These are phyloP conservation scores for Phlebiopsis flavidoalba DNA, from an alignment of 768 basidiomycete genomes.

Conservation along the genomic window DNA sequence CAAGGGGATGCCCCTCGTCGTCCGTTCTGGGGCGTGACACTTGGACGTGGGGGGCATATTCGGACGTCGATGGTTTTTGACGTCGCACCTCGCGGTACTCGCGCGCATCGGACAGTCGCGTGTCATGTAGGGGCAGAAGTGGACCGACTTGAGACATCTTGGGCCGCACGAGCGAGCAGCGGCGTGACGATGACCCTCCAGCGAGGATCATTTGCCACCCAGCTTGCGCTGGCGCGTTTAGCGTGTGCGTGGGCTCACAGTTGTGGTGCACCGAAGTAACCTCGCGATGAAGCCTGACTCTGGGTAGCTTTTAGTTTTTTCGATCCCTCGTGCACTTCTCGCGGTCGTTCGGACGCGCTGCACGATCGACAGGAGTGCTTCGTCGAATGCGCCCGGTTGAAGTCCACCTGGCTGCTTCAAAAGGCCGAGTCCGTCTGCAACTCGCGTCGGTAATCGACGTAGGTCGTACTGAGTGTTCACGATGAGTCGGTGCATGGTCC, in stretches of 20 bases:
- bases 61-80: conserved; percentile 80
- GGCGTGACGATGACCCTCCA: conserved; percentile 98
- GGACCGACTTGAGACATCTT: conserved; percentile 98
- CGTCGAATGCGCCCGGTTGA: conserved; percentile 86
- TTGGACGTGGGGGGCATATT: conserved; percentile 81
- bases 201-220: conserved; percentile 94
- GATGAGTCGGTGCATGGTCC: conserved; percentile 82
- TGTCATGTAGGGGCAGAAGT: conserved; percentile 93
- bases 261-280: conserved; percentile 96
- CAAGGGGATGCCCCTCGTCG: conserved; percentile 79
- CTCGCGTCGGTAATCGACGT: conserved; percentile 85
- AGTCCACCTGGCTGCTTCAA: conserved; percentile 85
- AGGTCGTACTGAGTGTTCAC: conserved; percentile 96
- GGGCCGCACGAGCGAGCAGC: conserved; percentile 95
- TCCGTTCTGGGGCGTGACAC: conserved; percentile 88
- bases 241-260: conserved; percentile 94
- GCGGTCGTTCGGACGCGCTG: conserved; percentile 66
- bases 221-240: conserved; percentile 85
- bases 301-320: conserved; percentile 76
- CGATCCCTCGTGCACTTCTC: conserved; percentile 81
- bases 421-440: conserved; percentile 73
- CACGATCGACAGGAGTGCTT: conserved; percentile 71
- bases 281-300: conserved; percentile 91
- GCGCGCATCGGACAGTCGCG: conserved; percentile 75
- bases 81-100: conserved; percentile 92